Evolutionary conservation across 129 eudicot genomes (phyloP), one percentile per base, ranked within the genome.

Genomic region (Artemisia annua): DNA sequence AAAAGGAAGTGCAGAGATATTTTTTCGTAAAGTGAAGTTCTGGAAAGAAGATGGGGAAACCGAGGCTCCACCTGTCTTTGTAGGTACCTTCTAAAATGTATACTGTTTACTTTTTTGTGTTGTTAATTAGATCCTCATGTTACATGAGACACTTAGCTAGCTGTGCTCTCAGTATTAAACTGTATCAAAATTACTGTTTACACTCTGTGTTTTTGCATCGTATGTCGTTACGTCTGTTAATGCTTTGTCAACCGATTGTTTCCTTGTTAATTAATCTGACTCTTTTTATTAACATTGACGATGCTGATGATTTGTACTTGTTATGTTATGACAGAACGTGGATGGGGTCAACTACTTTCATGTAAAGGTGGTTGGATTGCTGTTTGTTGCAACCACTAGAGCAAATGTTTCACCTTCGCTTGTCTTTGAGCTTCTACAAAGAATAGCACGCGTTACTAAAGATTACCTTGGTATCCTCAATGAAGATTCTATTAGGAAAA

Each of bases 21-120:
- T 92, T 82, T 92, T 92, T 70, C 98, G 96, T 22, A 92, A 92
- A 87, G 98, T 92, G 3, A 92, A 92, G 82, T 92, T 92, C 76
- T 92, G 98, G 98, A 92, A 82, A 66, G 96, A 92, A 81, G 98
- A 92, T 53, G 95, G 87, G 54, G 96, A 89, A 75, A 92, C 87
- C 46, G 98, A 92, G 82, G 98, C 98, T 67, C 98, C 98, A 57
- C 98, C 98, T 89, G 89, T 92, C 80, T 92, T 92, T 87, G 98
- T 92, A 90, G 95, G 98, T 92, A 84, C 83, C 86, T 78, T 75
- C 75, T 75, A 71, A 59, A n/a, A 56, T 67, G 64, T 57, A 61
- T 62, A 62, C 43, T 59, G 14, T n/a, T 35, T 18, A 24, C 46
- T 19, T 0, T 61, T 49, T 65, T 20, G 15, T 64, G 15, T 11